A percentile compares a stretch with the other conserved stretches of the same genome.
Evolutionary conservation across 225 moss, liverwort and hornwort species (phyloP).

Genomic region (Pseudisothecium myosuroides): DNA sequence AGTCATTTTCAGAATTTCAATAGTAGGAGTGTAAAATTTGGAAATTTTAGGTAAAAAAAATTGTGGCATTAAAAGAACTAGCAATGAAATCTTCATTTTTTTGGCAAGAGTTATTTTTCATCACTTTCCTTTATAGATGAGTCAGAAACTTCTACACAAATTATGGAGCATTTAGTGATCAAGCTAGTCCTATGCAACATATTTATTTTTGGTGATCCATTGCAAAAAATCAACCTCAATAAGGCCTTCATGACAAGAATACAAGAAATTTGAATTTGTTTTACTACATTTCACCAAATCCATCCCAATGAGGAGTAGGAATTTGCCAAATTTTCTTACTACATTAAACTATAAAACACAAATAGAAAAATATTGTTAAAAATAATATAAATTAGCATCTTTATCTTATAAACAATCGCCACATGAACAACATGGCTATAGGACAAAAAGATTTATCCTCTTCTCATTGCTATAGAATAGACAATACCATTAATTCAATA

Average conservation of each 20-base stretch:
- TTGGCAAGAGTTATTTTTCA: not conserved
- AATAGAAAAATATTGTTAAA: not conserved
- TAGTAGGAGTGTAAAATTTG: not conserved
- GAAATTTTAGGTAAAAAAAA: not conserved
- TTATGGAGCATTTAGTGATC: fast-evolving
- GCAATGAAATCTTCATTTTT: not conserved
- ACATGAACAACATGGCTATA: too few relatives aligned
- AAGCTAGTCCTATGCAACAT: too few relatives aligned
- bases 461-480: too few relatives aligned
- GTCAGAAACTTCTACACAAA: not conserved
- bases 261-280: not conserved
- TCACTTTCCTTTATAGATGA: not conserved
- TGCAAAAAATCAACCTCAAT: not conserved
- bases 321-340: too few relatives aligned
- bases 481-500: too few relatives aligned
- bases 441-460: too few relatives aligned
- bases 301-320: fast-evolving
- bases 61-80: not conserved
- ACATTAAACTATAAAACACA: not conserved
- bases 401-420: too few relatives aligned
- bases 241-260: fast-evolving
- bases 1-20: not conserved
- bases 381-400: not conserved
- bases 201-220: not conserved
- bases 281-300: not conserved